A percentile compares a stretch with the other conserved stretches of the same genome.
phyloP scores from a whole-genome alignment of 2,329 filamentous ascomycete species.

The Apiospora pterosperma region DNA sequence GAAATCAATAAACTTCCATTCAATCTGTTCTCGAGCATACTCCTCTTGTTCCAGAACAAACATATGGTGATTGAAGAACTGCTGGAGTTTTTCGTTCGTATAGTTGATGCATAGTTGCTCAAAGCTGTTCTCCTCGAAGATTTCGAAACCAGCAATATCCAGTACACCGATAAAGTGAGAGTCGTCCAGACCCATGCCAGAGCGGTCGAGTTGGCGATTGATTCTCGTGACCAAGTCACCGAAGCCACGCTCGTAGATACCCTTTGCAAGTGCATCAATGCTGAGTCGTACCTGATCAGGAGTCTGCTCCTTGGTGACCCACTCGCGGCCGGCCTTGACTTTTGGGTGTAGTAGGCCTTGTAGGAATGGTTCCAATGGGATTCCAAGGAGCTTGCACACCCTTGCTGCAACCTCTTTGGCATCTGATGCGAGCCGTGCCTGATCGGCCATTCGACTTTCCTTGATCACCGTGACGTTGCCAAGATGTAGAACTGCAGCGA shows the following conservation, averaged over 20 bases:
- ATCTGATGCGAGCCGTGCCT: conserved; percentile 77
- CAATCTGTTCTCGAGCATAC: conserved; percentile 94
- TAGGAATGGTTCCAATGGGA: conserved; percentile 79
- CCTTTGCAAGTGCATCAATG: conserved; percentile 89
- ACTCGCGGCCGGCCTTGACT: conserved; percentile 93
- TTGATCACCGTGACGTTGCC: conserved; percentile 89
- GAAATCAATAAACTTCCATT: conserved; percentile 99
- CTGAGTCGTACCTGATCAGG: conserved; percentile 91
- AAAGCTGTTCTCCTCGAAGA: conserved; percentile 97
- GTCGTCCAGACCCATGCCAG: conserved; percentile 77
- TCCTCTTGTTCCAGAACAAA: conserved; percentile 98
- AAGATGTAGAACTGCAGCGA: conserved; percentile 88
- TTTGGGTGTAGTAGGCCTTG: conserved; percentile 86
- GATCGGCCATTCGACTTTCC: conserved; percentile 86
- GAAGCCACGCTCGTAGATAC: conserved; percentile 95
- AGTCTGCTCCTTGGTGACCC: conserved; percentile 98
- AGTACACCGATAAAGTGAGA: conserved; percentile 96
- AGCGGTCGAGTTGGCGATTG: conserved; percentile 87
- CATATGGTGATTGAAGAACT: conserved; percentile 99
- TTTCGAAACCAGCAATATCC: conserved; percentile 98
- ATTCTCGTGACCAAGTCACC: conserved; percentile 89
- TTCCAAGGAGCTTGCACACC: conserved; percentile 81
- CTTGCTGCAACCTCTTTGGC: conserved; percentile 71
- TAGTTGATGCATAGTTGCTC: conserved; percentile 99
- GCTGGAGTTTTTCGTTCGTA: conserved; percentile 97